Evolutionary conservation across 306 rosid genomes (phyloP).

Genomic region (Dryas octopetala): DNA sequence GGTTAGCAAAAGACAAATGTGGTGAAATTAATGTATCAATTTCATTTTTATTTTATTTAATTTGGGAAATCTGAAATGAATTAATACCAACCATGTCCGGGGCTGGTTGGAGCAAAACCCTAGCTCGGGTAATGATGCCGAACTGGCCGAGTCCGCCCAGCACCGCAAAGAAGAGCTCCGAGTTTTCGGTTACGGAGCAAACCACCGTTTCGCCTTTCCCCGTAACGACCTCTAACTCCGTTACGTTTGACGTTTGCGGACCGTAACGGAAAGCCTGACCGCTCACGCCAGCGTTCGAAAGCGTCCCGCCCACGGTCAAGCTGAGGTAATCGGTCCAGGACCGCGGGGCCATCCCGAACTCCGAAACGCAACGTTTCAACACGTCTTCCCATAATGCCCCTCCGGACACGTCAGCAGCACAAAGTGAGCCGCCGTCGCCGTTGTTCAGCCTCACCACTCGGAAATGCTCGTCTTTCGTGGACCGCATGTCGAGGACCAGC

Average conservation of each 20-base stretch:
- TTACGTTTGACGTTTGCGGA: constrained; percentile 83
- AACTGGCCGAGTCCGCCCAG: constrained; percentile 97
- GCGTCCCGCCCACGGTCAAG: constrained; percentile 88
- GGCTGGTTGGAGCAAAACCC: constrained; percentile 64
- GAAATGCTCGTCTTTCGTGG: constrained; percentile 45
- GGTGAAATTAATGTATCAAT: neutral
- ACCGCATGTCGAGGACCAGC: constrained; percentile 80
- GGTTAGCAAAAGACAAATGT: neutral
- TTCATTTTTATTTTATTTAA: no score
- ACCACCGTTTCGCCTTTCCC: constrained; percentile 72
- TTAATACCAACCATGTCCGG: constrained; percentile 66
- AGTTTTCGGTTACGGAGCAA: constrained; percentile 65
- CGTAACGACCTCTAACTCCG: constrained; percentile 80
- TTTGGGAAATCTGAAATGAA: neutral
- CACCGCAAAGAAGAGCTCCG: constrained; percentile 64
- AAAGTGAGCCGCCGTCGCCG: constrained; percentile 4
- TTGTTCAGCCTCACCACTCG: constrained; percentile 16
- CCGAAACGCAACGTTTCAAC: constrained; percentile 55
- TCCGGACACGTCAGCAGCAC: constrained; percentile 72
- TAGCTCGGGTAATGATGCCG: constrained; percentile 81
- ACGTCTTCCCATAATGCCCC: constrained; percentile 99
- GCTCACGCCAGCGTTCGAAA: constrained; percentile 95
- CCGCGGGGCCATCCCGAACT: constrained; percentile 59
- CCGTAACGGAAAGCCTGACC: constrained; percentile 95
- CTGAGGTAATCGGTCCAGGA: constrained; percentile 95